phyloP scores from a whole-genome alignment of 768 basidiomycete genomes.

The Daedaleopsis nitida region DNA sequence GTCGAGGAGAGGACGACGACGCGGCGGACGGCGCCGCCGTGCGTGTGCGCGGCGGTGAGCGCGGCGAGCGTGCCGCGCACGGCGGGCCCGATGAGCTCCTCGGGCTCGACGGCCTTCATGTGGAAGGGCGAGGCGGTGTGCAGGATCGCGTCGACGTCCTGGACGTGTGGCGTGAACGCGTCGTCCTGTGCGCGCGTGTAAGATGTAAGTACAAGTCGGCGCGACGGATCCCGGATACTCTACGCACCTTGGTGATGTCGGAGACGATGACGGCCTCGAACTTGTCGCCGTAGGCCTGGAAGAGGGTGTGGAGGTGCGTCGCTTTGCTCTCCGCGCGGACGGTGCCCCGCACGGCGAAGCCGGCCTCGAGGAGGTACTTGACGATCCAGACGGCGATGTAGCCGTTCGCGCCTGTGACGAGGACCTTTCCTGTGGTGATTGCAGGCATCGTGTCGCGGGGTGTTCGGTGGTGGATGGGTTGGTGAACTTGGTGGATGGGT shows the following conservation, averaged over 20 bases:
- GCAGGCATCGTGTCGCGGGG: conserved; percentile 26
- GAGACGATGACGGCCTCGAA: conserved; percentile 47
- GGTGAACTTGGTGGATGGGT: no score
- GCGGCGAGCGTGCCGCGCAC: conserved; percentile 68
- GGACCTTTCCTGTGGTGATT: conserved; percentile 27
- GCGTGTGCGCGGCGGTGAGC: conserved; percentile 56
- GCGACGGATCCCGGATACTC: conserved; percentile 46
- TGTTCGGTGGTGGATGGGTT: no score
- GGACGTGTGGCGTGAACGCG: conserved; percentile 49
- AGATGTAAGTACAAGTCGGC: conserved; percentile 14
- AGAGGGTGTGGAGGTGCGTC: conserved; percentile 39
- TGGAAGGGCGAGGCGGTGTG: conserved; percentile 42
- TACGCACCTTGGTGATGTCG: conserved; percentile 43
- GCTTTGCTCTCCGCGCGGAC: conserved; percentile 48
- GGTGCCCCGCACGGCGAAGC: conserved; percentile 45
- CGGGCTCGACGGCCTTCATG: conserved; percentile 19
- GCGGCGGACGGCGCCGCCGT: conserved; percentile 56
- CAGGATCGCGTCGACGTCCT: conserved; percentile 45
- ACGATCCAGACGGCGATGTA: conserved; percentile 35
- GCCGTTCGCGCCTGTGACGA: conserved; percentile 31
- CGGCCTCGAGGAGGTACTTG: conserved; percentile 36
- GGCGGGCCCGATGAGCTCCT: conserved; percentile 67
- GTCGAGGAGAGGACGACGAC: conserved; percentile 69
- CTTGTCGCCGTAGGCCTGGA: conserved; percentile 36
- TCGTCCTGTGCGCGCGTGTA: no score